These are phyloP conservation scores for Pezicula rhizophila DNA, from an alignment of 2,329 filamentous ascomycete genomes.

Conservation along the genomic window DNA sequence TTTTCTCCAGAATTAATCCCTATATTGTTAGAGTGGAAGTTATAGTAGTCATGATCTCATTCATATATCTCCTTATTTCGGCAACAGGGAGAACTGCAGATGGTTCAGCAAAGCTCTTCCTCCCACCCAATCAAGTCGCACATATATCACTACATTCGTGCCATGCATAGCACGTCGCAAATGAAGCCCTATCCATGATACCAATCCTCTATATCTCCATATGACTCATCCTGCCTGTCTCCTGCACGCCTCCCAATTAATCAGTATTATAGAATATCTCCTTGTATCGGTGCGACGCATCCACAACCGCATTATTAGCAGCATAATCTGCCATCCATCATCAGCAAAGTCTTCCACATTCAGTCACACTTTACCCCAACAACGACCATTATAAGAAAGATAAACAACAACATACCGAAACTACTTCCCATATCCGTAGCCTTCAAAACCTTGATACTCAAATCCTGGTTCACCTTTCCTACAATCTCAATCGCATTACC, in stretches of 20 bases:
- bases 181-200: slow-evolving; percentile 26
- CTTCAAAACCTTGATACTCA: slow-evolving; percentile 64
- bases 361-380: too few species aligned
- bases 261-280: slow-evolving; percentile 61
- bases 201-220: not conserved
- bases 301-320: slow-evolving; percentile 72
- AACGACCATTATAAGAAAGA: not conserved
- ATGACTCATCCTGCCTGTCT: not conserved
- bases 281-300: slow-evolving; percentile 76
- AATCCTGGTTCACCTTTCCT: slow-evolving; percentile 71
- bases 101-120: too few species aligned
- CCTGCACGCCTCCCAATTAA: not conserved
- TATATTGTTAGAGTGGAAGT: too few species aligned
- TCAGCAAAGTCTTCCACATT: not conserved
- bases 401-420: slow-evolving; percentile 52
- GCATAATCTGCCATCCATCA: slow-evolving; percentile 57
- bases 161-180: not conserved
- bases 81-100: too few species aligned
- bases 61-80: too few species aligned
- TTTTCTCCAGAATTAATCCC: too few species aligned
- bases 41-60: too few species aligned
- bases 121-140: too few species aligned
- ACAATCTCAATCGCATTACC: slow-evolving; percentile 71
- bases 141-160: too few species aligned
- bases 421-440: slow-evolving; percentile 62